Conservation (phyloP, 306 rosid species). For the Psophocarpus tetragonolobus region DNA sequence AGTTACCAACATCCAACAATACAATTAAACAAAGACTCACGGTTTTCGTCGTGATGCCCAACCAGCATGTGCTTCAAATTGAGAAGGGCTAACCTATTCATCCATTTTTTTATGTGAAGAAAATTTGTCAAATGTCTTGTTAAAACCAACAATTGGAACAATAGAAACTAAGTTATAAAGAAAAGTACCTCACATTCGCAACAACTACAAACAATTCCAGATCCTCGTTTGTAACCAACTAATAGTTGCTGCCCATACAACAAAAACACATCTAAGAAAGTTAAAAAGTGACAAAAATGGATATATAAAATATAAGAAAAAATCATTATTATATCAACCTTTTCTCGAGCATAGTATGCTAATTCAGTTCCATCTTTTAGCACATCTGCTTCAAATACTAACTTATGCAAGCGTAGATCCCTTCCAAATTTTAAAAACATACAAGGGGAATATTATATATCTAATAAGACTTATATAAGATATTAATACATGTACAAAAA, state of each 20-base stretch:
- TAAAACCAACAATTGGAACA: neutral
- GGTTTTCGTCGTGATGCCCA: conserved; percentile 82
- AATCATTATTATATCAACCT: conserved; percentile 46
- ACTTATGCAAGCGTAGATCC: conserved; percentile 73
- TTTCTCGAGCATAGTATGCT: conserved; percentile 56
- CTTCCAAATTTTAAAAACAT: conserved; percentile 39
- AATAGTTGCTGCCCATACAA: conserved; percentile 48
- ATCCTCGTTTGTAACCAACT: conserved; percentile 62
- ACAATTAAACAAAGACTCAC: conserved; percentile 55
- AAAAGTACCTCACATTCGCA: conserved; percentile 57
- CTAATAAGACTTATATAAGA: neutral
- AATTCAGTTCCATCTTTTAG: conserved; percentile 71
- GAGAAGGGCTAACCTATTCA: conserved; percentile 82
- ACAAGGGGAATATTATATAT: neutral
- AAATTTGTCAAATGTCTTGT: neutral
- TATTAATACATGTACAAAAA: neutral
- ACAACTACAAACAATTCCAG: conserved; percentile 64
- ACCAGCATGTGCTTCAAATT: conserved; percentile 95
- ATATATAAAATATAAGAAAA: neutral
- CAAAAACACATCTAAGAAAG: conserved; percentile 23
- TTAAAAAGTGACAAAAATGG: neutral
- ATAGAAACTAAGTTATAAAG: neutral
- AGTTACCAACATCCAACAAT: neutral
- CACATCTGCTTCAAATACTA: conserved; percentile 60
- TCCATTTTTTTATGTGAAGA: neutral